Base-by-base conservation (phyloP, 257 asterid species). In the Orobanche coerulescens region DNA sequence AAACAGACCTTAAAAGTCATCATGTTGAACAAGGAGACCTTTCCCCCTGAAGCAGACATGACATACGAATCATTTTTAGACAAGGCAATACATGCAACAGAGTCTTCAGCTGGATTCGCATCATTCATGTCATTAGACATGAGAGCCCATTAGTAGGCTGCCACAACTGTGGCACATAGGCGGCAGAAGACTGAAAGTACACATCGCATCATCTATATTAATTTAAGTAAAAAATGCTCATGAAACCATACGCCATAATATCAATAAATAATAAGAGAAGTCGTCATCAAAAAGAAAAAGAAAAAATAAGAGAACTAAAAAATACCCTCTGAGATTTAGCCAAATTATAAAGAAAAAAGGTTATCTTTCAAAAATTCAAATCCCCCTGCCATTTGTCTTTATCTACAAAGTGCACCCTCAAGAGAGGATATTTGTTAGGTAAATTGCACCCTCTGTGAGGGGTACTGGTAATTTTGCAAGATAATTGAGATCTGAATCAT, bases 31-130 rank as follows among this genome's bases (percentile, higher is more conserved):
- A 92, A 74, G 67, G 98, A 92, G 61, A 92, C 95, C 76, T 86
- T 92, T 51, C 98, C 98, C 58, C 98, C 98, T n/a, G 98, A 92
- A 37, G 97, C 96, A 62, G 98, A 92, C 98, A 92, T 92, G 70
- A 92, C 98, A 71, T 92, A 92, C n/a, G 98, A 92, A 80, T 92
- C 98, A 64, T 92, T 92, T 72, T 92, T 92, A 14, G 98, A 92
- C 68, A 92, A 76, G 48, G 98, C 98, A 64, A 92, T 84, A 71
- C 98, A 92, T 36, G 96, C 81, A 73, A 84, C 90, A 0, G 95
- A 62, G 63, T 92, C 98, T 73, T 92, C 98, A 37, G 86, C 66
- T 50, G 88, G 72, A 77, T 84, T 92, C 62, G 75, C 79, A 58
- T 88, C 95, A 66, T 65, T 76, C 66, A 72, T 44, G 75, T 88